These are phyloP conservation scores for Asterochloris sp. DNA, from an alignment of 139 green algal species.

Conservation along the genomic window DNA sequence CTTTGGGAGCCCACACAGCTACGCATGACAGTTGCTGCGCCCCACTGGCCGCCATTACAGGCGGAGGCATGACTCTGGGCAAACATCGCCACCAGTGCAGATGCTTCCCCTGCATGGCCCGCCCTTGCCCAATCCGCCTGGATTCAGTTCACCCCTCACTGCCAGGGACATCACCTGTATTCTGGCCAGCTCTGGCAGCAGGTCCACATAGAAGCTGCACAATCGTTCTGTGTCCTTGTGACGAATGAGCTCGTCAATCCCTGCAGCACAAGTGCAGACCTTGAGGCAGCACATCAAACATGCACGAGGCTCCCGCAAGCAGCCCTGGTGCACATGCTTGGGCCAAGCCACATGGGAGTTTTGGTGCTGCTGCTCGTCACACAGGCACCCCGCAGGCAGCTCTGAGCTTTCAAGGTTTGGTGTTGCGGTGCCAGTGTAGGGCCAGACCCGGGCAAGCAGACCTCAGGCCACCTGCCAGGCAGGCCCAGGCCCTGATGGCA, in stretches of 20 bases:
- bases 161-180: slow-evolving; percentile 22
- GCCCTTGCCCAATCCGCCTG: too few species aligned
- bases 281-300: not conserved
- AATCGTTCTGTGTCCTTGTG: slow-evolving; percentile 41
- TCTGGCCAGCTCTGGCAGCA: slow-evolving; percentile 41
- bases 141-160: not conserved
- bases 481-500: too few species aligned
- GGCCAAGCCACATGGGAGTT: not conserved
- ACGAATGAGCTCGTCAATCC: slow-evolving; percentile 51
- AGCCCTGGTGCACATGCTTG: not conserved
- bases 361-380: not conserved
- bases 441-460: too few species aligned
- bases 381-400: not conserved
- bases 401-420: too few species aligned
- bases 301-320: not conserved
- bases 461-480: too few species aligned
- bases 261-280: not conserved
- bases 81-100: not conserved
- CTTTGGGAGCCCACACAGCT: too few species aligned
- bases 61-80: too few species aligned
- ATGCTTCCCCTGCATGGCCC: not conserved
- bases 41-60: too few species aligned
- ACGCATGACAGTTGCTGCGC: too few species aligned
- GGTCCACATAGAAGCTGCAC: slow-evolving; percentile 75
- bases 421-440: too few species aligned